phyloP scores from a whole-genome alignment of 495 filamentous ascomycete genomes.

The Barbatosphaeria neglecta region DNA sequence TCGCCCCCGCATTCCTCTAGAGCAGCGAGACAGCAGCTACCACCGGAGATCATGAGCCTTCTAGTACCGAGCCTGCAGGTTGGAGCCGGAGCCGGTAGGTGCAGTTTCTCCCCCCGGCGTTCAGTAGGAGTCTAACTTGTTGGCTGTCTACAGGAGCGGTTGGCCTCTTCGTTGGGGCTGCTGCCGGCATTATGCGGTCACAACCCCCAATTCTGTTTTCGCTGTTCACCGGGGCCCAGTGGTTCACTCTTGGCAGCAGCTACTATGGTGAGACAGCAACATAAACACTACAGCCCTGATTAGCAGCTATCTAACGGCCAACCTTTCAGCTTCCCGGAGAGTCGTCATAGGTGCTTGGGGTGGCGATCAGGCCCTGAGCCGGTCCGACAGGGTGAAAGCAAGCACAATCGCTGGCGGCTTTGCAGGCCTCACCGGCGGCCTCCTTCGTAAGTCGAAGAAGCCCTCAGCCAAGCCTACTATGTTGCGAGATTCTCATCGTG shows the following conservation, averaged over 20 bases:
- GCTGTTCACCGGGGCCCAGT: conserved; percentile 61
- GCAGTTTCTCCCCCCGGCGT: neutral
- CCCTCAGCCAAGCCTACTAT: neutral
- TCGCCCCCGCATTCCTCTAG: neutral
- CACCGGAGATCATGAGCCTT: conserved; percentile 25
- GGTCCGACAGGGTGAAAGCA: conserved; percentile 45
- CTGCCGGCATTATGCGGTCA: conserved; percentile 54
- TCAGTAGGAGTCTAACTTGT: neutral
- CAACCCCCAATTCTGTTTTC: conserved; percentile 58
- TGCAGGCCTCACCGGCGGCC: conserved; percentile 52
- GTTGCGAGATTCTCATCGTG: neutral
- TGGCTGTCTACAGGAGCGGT: conserved; percentile 39
- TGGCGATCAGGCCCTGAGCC: conserved; percentile 35
- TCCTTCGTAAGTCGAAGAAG: conserved; percentile 48
- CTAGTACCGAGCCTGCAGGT: conserved; percentile 21
- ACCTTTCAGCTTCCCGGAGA: conserved; percentile 20
- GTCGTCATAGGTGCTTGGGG: conserved; percentile 20
- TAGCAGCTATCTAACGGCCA: conserved; percentile 1
- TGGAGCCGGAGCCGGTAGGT: conserved; percentile 15
- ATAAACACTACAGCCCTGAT: neutral
- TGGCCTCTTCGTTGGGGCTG: conserved; percentile 63
- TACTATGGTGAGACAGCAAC: conserved; percentile 54
- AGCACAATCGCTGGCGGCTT: conserved; percentile 59
- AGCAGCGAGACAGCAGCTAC: conserved; percentile 13
- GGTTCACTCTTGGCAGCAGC: conserved; percentile 61